phyloP scores from a whole-genome alignment of 2,329 filamentous ascomycete species.

The Beauveria pseudobassiana region DNA sequence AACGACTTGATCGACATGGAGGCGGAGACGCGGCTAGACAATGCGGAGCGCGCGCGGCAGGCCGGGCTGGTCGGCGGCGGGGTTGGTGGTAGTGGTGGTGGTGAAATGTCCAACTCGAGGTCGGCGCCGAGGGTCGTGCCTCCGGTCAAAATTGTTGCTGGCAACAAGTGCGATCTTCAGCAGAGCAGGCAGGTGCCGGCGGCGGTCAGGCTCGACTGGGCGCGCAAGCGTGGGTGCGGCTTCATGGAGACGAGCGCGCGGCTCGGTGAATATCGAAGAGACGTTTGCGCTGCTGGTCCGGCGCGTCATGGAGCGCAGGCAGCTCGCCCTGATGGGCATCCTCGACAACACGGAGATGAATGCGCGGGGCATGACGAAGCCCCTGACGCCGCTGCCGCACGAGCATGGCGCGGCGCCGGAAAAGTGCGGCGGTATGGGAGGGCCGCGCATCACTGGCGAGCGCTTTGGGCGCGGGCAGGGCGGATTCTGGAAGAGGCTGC shows the following conservation, averaged over 20 bases:
- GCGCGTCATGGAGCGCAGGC: constrained; percentile 51
- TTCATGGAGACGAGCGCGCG: constrained; percentile 87
- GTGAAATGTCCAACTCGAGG: too few relatives aligned
- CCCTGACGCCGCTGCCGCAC: constrained; percentile 44
- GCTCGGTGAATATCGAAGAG: constrained; percentile 82
- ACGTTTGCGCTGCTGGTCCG: constrained; percentile 68
- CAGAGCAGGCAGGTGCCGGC: constrained; percentile 62
- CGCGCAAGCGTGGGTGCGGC: constrained; percentile 61
- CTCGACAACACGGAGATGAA: constrained; percentile 35
- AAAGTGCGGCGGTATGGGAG: constrained; percentile 37
- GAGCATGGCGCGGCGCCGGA: constrained; percentile 24
- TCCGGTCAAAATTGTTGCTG: constrained; percentile 75
- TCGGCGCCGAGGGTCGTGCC: constrained; percentile 42
- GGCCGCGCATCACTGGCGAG: constrained; percentile 35
- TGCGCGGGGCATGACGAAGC: constrained; percentile 49
- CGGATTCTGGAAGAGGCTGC: constrained; percentile 48
- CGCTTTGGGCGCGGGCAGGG: constrained; percentile 34
- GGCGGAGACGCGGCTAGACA: constrained; percentile 60
- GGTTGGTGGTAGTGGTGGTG: constrained; percentile 11
- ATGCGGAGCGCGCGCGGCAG: constrained; percentile 44
- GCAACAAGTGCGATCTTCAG: constrained; percentile 80
- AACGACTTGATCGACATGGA: constrained; percentile 81
- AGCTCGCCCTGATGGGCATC: constrained; percentile 40
- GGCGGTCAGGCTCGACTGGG: constrained; percentile 68
- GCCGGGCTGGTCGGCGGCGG: constrained; percentile 26